Base-by-base conservation (phyloP, 306 rosid genomes). In the Phaseolus lunatus region DNA sequence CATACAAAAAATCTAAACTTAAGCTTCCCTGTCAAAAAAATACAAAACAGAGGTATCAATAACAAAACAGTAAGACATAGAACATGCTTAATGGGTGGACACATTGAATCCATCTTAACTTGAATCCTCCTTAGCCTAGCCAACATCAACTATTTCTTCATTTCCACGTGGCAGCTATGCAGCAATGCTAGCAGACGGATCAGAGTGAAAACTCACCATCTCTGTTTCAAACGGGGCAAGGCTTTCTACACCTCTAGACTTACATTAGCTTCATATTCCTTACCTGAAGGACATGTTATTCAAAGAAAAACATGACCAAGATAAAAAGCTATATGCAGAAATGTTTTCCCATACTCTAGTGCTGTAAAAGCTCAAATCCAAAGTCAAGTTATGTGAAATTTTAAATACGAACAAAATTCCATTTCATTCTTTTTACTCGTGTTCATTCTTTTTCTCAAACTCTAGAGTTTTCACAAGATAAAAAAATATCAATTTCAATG, bases 171-270 rank as follows among this genome's bases (percentile, higher is more conserved):
- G 70, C 49, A 58, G 18, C 20, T 27, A n/a, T 77, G 63, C 44
- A 70, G 83, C 52, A 5, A 80, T 50, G 73, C 39, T 22, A 29
- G 9, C 15, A 8, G 74, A 13, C 20, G 26, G 13, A 48, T 41
- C 67, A 61, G 14, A 33, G 27, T 2, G 66, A 19, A 18, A 39
- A 39, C 22, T 84, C 86, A 86, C 91, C 97, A 88, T 79, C 73
- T 90, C 58, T 89, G 91, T 76, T 92, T 96, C 70, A 94, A 76
- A 31, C 24, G 77, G 0, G 98, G 98, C 81, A 94, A 79, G 14
- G 85, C 67, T 68, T 85, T 82, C 80, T 92, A 29, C 45, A 92
- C 92, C 86, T 85, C 88, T 70, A 94, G 56, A 79, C 85, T 88
- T 84, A 89, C 89, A 70, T 87, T 76, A 1, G 92, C 87, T 2